phyloP scores from a whole-genome alignment of 495 filamentous ascomycete species.

The Aspergillus egyptiacus region DNA sequence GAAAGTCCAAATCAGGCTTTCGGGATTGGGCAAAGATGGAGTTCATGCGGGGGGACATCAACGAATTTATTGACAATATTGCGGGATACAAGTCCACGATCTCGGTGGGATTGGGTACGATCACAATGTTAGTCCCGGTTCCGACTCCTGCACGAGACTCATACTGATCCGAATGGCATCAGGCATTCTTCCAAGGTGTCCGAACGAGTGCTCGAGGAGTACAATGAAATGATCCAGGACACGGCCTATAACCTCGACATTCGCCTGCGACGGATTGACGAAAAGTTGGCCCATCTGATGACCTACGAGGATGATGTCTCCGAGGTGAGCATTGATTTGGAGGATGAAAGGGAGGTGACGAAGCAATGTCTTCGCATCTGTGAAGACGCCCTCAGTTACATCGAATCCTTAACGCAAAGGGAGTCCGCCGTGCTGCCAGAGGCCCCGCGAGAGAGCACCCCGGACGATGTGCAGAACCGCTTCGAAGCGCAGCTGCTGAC shows the following conservation, averaged over 20 bases:
- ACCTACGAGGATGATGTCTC: not conserved
- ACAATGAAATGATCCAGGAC: conserved; percentile 16
- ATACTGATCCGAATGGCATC: not conserved
- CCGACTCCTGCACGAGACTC: not conserved
- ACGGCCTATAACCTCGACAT: conserved; percentile 11
- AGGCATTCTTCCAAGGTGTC: conserved; percentile 13
- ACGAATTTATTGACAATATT: conserved; percentile 13
- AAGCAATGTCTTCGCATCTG: conserved; percentile 15
- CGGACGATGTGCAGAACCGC: not conserved
- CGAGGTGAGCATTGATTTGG: not conserved
- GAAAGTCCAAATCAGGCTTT: conserved; percentile 9
- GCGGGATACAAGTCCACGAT: conserved; percentile 14
- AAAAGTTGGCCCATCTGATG: conserved; percentile 4
- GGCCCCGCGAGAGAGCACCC: not conserved
- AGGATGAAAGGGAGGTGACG: conserved; percentile 10
- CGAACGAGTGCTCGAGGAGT: conserved; percentile 8
- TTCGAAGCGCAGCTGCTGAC: conserved; percentile 12
- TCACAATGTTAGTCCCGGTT: conserved; percentile 10
- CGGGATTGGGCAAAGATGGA: conserved; percentile 17
- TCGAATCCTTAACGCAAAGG: conserved; percentile 8
- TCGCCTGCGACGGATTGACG: conserved; percentile 7
- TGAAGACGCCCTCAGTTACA: conserved; percentile 7
- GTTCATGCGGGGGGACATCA: conserved; percentile 16
- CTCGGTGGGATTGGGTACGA: conserved; percentile 8
- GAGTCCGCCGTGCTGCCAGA: conserved; percentile 2